These are phyloP conservation scores for Yamadazyma conglobata DNA, from an alignment of 1,139 yeast genomes.

Conservation along the genomic window DNA sequence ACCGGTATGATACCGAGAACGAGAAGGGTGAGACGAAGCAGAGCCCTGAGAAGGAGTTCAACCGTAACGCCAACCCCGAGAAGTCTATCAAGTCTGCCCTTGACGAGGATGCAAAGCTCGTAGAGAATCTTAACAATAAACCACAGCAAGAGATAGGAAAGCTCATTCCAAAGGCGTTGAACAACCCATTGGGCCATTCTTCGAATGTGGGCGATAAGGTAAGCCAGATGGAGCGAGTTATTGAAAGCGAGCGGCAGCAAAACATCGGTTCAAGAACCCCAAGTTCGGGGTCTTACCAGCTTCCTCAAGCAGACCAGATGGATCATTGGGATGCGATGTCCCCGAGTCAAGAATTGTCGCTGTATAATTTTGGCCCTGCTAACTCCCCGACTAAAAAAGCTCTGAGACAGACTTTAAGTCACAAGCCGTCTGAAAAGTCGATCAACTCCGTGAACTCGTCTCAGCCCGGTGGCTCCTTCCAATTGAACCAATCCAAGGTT, in stretches of 20 bases:
- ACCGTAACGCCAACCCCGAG: neutral
- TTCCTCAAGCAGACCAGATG: too few relatives aligned
- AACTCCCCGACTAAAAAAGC: slow-evolving; percentile 6
- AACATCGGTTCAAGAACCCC: slow-evolving; percentile 1
- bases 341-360: neutral
- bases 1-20: slow-evolving; percentile 29
- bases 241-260: slow-evolving; percentile 10
- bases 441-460: slow-evolving; percentile 7
- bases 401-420: slow-evolving; percentile 8
- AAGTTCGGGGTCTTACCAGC: too few relatives aligned
- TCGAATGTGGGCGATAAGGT: slow-evolving; percentile 23
- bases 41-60: neutral
- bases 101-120: slow-evolving; percentile 6
- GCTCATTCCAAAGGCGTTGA: slow-evolving; percentile 23
- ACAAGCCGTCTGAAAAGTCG: slow-evolving; percentile 17
- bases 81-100: too few relatives aligned
- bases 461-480: neutral
- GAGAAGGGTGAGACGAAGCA: slow-evolving; percentile 9
- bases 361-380: too few relatives aligned
- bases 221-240: slow-evolving; percentile 25
- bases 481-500: slow-evolving; percentile 32
- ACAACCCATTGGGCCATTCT: slow-evolving; percentile 7
- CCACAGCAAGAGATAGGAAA: slow-evolving; percentile 20
- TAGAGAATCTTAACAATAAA: slow-evolving; percentile 12
- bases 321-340: too few relatives aligned